Conservation (phyloP, 2,329 filamentous ascomycete genomes). For the Rutstroemia sp. region DNA sequence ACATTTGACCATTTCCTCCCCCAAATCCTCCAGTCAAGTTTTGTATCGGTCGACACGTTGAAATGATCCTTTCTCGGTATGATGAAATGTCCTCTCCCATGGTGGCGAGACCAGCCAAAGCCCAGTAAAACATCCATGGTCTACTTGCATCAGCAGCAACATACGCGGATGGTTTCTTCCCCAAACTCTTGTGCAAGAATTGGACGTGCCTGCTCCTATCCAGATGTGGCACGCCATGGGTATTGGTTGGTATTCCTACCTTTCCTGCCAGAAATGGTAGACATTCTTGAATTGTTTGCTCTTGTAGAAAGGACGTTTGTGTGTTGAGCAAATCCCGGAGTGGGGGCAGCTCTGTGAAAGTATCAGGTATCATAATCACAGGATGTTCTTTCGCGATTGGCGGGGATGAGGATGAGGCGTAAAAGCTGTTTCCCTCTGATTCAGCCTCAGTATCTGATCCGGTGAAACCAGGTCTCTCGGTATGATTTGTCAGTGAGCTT, state of each 20-base stretch:
- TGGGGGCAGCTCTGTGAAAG: conserved; percentile 51
- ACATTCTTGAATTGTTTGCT: conserved; percentile 60
- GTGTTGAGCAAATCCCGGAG: conserved; percentile 62
- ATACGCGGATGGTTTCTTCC: conserved; percentile 60
- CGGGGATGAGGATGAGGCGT: conserved; percentile 15
- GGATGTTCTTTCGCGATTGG: conserved; percentile 12
- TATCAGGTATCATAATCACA: conserved; percentile 38
- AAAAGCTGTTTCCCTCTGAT: neutral
- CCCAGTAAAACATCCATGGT: conserved; percentile 96
- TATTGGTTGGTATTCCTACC: conserved; percentile 49
- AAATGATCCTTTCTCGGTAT: conserved; percentile 62
- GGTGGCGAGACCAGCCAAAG: conserved; percentile 63
- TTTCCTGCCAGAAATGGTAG: conserved; percentile 56
- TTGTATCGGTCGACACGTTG: conserved; percentile 75
- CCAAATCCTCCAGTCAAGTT: conserved; percentile 81
- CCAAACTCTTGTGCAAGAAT: conserved; percentile 54
- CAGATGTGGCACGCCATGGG: conserved; percentile 67
- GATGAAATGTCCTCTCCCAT: conserved; percentile 64
- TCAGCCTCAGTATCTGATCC: conserved; percentile 10
- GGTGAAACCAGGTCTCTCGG: conserved; percentile 8
- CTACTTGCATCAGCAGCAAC: conserved; percentile 75
- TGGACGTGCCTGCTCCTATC: conserved; percentile 52
- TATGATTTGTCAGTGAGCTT: conserved; percentile 8
- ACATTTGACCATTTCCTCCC: conserved; percentile 84
- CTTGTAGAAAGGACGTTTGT: conserved; percentile 59